Conservation (phyloP, 495 filamentous ascomycete genomes). For the Aspergillus avenaceus region DNA sequence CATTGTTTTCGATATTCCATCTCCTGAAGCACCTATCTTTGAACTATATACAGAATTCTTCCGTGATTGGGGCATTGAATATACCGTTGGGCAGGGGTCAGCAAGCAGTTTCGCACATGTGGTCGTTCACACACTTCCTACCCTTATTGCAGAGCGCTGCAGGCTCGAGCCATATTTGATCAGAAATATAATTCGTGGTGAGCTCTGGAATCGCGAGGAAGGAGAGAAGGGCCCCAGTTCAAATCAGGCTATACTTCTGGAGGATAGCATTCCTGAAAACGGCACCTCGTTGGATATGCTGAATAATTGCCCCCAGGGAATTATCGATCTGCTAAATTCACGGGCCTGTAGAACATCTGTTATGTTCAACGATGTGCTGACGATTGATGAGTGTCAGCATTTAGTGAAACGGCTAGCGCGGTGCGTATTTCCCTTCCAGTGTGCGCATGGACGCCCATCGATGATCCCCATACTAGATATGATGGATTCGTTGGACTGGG, state of each 20-base stretch:
- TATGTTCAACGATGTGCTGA: conserved; percentile 91
- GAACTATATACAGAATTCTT: conserved; percentile 52
- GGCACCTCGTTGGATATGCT: conserved; percentile 54
- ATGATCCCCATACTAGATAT: conserved; percentile 71
- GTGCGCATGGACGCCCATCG: conserved; percentile 79
- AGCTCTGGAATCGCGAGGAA: conserved; percentile 59
- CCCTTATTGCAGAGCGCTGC: conserved; percentile 71
- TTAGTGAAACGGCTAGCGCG: conserved; percentile 58
- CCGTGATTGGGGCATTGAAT: conserved; percentile 67
- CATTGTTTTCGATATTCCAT: conserved; percentile 57
- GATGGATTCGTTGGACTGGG: conserved; percentile 2
- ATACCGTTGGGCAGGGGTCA: conserved; percentile 28
- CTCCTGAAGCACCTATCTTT: conserved; percentile 55
- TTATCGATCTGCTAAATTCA: conserved; percentile 87
- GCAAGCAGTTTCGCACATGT: conserved; percentile 25
- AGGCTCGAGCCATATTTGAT: conserved; percentile 64
- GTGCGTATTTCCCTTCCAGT: conserved; percentile 88
- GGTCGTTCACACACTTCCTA: conserved; percentile 57
- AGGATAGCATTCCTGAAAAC: background rate
- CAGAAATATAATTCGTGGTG: conserved; percentile 66
- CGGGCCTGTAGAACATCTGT: conserved; percentile 86
- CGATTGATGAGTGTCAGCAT: conserved; percentile 57
- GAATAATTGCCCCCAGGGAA: conserved; percentile 64
- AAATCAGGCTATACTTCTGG: background rate
- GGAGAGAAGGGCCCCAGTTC: conserved; percentile 11